phyloP scores from a whole-genome alignment of 306 rosid genomes.

The Medicago truncatula region DNA sequence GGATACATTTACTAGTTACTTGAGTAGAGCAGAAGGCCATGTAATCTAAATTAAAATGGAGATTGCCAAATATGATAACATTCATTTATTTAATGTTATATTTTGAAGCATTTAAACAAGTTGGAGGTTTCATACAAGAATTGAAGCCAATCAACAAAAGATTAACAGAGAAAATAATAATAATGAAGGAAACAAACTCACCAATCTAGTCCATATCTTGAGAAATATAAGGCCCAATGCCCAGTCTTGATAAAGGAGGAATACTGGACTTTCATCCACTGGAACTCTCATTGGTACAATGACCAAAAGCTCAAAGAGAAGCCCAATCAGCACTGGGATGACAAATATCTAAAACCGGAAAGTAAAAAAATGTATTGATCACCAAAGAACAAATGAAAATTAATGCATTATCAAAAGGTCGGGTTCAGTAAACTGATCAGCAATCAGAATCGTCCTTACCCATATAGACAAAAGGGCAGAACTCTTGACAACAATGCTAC shows the following conservation, averaged over 20 bases:
- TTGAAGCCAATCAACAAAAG: slow-evolving; percentile 15
- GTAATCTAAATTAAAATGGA: background rate
- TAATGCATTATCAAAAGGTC: slow-evolving; percentile 3
- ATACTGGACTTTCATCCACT: slow-evolving; percentile 99
- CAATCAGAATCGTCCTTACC: slow-evolving; percentile 59
- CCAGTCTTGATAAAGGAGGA: slow-evolving; percentile 98
- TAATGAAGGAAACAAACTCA: slow-evolving; percentile 49
- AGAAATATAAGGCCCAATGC: slow-evolving; percentile 98
- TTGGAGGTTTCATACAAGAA: background rate
- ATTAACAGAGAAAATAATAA: slow-evolving; percentile 3
- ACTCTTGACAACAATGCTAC: slow-evolving; percentile 84
- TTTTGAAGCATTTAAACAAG: slow-evolving; percentile 18
- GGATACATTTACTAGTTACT: slow-evolving; percentile 12
- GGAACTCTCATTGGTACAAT: slow-evolving; percentile 99
- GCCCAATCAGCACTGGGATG: slow-evolving; percentile 92
- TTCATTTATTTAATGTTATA: slow-evolving; percentile 3
- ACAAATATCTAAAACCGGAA: slow-evolving; percentile 71
- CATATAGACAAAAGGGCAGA: slow-evolving; percentile 92
- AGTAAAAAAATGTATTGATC: slow-evolving; percentile 11
- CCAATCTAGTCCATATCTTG: slow-evolving; percentile 99
- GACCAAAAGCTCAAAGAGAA: slow-evolving; percentile 98
- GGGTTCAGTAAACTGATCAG: slow-evolving; percentile 12
- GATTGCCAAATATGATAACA: background rate
- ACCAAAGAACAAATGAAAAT: slow-evolving; percentile 29
- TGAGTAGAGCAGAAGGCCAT: slow-evolving; percentile 1